Percentiles rank a stretch among this genome's conserved stretches.
These are phyloP conservation scores for Starmerella geochares DNA, from an alignment of 805 yeast species.

Conservation along the genomic window DNA sequence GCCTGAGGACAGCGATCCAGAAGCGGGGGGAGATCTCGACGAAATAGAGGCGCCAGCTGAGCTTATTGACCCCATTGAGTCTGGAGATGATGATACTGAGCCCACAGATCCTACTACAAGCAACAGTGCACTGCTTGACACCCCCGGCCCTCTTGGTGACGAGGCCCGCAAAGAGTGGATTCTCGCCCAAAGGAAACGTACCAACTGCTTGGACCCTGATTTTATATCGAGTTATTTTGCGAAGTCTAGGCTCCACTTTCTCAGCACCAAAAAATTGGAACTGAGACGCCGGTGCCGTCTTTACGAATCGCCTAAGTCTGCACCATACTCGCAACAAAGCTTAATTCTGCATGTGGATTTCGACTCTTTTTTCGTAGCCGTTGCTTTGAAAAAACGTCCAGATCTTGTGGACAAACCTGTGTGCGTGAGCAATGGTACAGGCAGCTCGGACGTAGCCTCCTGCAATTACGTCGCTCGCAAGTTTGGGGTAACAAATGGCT, in stretches of 20 bases:
- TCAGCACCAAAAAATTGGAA: constrained; percentile 77
- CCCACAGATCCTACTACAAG: background rate
- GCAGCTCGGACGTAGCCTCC: constrained; percentile 71
- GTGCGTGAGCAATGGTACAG: constrained; percentile 44
- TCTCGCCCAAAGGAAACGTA: constrained; percentile 15
- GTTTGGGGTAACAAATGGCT: constrained; percentile 75
- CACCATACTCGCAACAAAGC: background rate
- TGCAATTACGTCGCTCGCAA: constrained; percentile 80
- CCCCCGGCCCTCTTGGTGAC: constrained; percentile 12
- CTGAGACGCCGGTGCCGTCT: constrained; percentile 47
- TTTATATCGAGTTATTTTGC: constrained; percentile 64
- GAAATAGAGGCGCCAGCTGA: background rate
- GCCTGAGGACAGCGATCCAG: no score
- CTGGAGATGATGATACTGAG: background rate
- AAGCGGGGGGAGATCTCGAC: no score
- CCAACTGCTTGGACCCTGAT: constrained; percentile 54
- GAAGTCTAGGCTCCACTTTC: constrained; percentile 76
- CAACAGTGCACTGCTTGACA: constrained; percentile 4
- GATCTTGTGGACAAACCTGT: constrained; percentile 51
- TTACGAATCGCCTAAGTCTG: background rate
- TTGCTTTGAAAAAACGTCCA: constrained; percentile 52
- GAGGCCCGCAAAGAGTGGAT: constrained; percentile 19
- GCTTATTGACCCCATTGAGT: background rate
- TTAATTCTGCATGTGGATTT: constrained; percentile 74
- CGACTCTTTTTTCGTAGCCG: constrained; percentile 89